Percentiles rank a stretch among this genome's conserved stretches.
Evolutionary conservation across 2,329 filamentous ascomycete genomes (phyloP).

Genomic region (Fusarium sp.): DNA sequence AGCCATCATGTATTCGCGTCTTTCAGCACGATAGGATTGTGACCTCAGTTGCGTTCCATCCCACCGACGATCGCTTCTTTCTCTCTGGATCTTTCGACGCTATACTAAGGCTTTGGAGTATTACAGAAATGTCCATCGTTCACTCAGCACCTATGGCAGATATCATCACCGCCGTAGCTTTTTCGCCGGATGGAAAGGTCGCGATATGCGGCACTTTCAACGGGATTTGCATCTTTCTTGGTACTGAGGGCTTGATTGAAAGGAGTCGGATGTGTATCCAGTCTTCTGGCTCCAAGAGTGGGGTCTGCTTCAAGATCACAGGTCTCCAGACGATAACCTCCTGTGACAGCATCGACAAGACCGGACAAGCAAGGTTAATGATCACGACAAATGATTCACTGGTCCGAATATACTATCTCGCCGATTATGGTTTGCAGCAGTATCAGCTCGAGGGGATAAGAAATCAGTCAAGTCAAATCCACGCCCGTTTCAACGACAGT

Average conservation of each 20-base stretch:
- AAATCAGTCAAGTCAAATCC: not conserved
- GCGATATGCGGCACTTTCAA: not conserved
- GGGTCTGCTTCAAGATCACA: not conserved
- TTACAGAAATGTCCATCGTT: not conserved
- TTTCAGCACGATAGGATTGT: not conserved
- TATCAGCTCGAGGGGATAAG: not conserved
- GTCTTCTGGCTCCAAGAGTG: not conserved
- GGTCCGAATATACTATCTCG: not conserved
- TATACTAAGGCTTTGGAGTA: not conserved
- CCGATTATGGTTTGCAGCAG: not conserved
- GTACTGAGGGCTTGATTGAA: not conserved
- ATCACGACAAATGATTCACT: not conserved
- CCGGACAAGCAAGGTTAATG: not conserved
- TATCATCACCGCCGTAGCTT: not conserved
- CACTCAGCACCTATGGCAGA: not conserved
- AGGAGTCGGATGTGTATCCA: not conserved
- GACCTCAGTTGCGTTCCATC: not conserved
- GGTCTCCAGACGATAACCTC: not conserved
- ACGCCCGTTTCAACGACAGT: not conserved
- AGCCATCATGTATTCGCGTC: not conserved
- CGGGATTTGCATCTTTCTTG: not conserved
- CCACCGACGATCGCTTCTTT: not conserved
- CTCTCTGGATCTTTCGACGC: not conserved
- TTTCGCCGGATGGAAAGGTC: not conserved
- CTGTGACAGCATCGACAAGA: not conserved